Base-by-base conservation (phyloP, 148 eudicot species). In the Polygonum aviculare region DNA sequence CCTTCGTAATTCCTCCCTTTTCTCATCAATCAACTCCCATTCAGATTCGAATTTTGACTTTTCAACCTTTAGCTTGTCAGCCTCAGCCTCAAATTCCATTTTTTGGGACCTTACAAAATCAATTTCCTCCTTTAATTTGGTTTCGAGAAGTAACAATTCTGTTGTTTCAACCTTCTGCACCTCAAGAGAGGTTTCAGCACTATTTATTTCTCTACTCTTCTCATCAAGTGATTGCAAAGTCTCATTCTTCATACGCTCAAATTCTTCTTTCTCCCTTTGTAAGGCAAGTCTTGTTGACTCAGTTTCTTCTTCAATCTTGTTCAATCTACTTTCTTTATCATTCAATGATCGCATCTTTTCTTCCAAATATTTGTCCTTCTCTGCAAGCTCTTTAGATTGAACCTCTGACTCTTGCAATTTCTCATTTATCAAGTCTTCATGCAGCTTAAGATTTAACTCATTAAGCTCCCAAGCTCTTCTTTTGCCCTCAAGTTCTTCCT, bases 1-100 rank as follows among this genome's bases (percentile, higher is more conserved):
- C 77, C 84, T 89, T 36, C 65, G 77, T 41, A 94, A 70, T 76
- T 92, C 97, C 71, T 81, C 88, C 78, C 97, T 86, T 84, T 92
- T 94, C 82, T 87, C 98, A 79, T 94, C 97, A 73, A 94, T 92
- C 52, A 79, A 54, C 59, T 94, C 96, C 97, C 97, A 94, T 74
- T 94, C 97, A 54, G 87, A 82, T 85, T 94, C 98, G 72, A 94
- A 92, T 48, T 90, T 90, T 39, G 91, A 88, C 84, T 94, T 92
- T 79, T 85, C 92, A 69, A 77, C 83, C 84, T 88, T 89, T 82
- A 92, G 75, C 78, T 85, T 87, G 70, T 94, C 94, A 70, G 95
- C 96, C 75, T 92, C 91, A 63, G 80, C 78, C 80, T 94, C 97
- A 70, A 92, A 87, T 78, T 94, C 92, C 74, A 57, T 80, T 65